These are phyloP conservation scores for Curvularia spicifera DNA, from an alignment of 2,329 filamentous ascomycete genomes.

Conservation along the genomic window DNA sequence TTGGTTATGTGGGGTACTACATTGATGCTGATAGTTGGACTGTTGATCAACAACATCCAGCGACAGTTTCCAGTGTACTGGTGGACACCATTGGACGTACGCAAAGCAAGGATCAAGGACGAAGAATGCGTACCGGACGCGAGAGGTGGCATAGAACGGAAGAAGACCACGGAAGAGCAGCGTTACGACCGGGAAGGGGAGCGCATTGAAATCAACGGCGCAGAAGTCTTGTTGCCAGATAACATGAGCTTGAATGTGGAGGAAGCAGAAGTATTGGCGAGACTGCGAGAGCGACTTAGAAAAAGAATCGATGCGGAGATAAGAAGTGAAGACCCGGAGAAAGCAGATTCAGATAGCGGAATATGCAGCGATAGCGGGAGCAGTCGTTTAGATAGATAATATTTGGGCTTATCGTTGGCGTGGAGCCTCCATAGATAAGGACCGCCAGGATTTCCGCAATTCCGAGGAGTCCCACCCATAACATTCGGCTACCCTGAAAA, in stretches of 20 bases:
- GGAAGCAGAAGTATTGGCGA: constrained; percentile 47
- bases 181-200: constrained; percentile 24
- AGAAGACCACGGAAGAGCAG: constrained; percentile 23
- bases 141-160: constrained; percentile 30
- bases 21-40: constrained; percentile 53
- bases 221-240: constrained; percentile 44
- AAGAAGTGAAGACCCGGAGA: constrained; percentile 4
- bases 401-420: constrained; percentile 11
- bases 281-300: constrained; percentile 42
- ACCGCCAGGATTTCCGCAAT: constrained; percentile 8
- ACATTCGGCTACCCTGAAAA: neutral
- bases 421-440: constrained; percentile 19
- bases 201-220: constrained; percentile 41
- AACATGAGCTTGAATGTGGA: constrained; percentile 45
- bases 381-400: constrained; percentile 15
- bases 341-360: constrained; percentile 22
- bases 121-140: constrained; percentile 35
- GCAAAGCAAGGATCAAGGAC: constrained; percentile 28
- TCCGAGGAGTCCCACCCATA: constrained; percentile 14
- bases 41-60: constrained; percentile 56
- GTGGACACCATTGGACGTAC: constrained; percentile 55
- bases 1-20: constrained; percentile 52
- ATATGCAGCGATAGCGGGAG: constrained; percentile 20
- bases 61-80: constrained; percentile 57
- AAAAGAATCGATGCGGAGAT: constrained; percentile 21